A percentile compares a stretch with the other conserved stretches of the same genome.
phyloP scores from a whole-genome alignment of 106 monocot genomes.

The Triglochin maritima region DNA sequence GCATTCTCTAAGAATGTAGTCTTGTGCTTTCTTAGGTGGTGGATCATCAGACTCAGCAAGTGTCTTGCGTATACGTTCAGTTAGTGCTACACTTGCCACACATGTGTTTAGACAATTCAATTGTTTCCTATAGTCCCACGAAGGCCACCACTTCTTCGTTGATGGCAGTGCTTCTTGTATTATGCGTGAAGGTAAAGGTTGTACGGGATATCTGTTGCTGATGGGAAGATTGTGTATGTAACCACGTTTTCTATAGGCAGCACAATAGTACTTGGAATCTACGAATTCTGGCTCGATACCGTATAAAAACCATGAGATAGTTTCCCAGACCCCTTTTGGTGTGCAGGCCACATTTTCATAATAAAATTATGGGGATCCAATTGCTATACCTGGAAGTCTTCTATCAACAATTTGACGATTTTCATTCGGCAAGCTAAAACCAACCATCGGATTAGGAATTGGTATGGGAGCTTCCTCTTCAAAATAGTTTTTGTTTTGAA shows the following conservation, averaged over 20 bases:
- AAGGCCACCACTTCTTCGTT: conserved; percentile 66
- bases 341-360: conserved; percentile 84
- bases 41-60: conserved; percentile 15
- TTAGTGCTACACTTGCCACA: conserved; percentile 33
- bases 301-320: conserved; percentile 48
- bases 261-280: conserved; percentile 62
- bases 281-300: conserved; percentile 83
- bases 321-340: conserved; percentile 74
- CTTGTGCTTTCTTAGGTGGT: conserved; percentile 21
- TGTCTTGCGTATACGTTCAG: conserved; percentile 30
- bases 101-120: conserved; percentile 62
- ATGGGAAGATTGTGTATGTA: conserved; percentile 79
- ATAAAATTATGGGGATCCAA: conserved; percentile 83
- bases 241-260: conserved; percentile 49
- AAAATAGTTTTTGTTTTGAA: background rate
- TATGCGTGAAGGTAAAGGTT: conserved; percentile 35
- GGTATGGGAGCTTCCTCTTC: background rate
- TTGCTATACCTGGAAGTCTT: conserved; percentile 43
- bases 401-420: conserved; percentile 5
- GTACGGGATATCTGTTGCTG: conserved; percentile 31
- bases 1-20: conserved; percentile 32
- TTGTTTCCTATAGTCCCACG: conserved; percentile 56
- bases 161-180: conserved; percentile 40
- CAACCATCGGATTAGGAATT: conserved; percentile 71
- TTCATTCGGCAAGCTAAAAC: conserved; percentile 58